These are phyloP conservation scores for Hypoxylon sp. DNA, from an alignment of 2,329 filamentous ascomycete species.

Conservation along the genomic window DNA sequence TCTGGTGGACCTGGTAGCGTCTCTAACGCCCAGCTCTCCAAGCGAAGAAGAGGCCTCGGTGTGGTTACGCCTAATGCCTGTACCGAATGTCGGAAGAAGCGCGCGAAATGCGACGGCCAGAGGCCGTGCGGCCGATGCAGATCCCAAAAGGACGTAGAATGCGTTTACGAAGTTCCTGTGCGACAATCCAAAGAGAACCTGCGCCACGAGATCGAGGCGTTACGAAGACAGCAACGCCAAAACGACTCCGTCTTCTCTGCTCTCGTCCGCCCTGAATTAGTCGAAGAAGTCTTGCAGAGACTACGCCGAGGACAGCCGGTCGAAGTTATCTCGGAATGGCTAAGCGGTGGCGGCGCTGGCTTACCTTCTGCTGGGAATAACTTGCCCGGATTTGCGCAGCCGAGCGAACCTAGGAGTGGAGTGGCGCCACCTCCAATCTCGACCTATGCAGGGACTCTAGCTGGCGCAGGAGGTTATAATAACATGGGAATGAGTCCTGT, in stretches of 20 bases:
- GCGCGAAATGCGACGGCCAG: conserved; percentile 70
- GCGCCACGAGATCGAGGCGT: conserved; percentile 65
- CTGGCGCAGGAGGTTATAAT: conserved; percentile 37
- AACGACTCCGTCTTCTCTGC: conserved; percentile 65
- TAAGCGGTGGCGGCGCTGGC: conserved; percentile 48
- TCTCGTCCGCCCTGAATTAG: conserved; percentile 58
- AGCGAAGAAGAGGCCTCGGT: conserved; percentile 63
- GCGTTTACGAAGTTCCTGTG: conserved; percentile 68
- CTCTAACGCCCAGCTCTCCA: conserved; percentile 52
- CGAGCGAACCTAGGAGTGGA: conserved; percentile 40
- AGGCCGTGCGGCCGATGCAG: conserved; percentile 65
- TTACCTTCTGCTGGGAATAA: conserved; percentile 46
- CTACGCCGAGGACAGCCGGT: conserved; percentile 63
- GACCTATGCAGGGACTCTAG: conserved; percentile 33
- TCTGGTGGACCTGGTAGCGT: conserved; percentile 30
- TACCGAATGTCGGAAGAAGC: conserved; percentile 69
- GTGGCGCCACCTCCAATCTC: conserved; percentile 43
- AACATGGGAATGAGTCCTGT: conserved; percentile 48
- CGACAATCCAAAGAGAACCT: conserved; percentile 71
- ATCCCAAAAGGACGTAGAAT: conserved; percentile 62
- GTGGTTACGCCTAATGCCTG: conserved; percentile 68
- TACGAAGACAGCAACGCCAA: conserved; percentile 63
- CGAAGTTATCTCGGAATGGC: conserved; percentile 65
- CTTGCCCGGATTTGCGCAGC: conserved; percentile 44
- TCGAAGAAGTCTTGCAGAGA: conserved; percentile 63